Base-by-base conservation (phyloP, 2,329 filamentous ascomycete species). In the Colletotrichum spinosum region DNA sequence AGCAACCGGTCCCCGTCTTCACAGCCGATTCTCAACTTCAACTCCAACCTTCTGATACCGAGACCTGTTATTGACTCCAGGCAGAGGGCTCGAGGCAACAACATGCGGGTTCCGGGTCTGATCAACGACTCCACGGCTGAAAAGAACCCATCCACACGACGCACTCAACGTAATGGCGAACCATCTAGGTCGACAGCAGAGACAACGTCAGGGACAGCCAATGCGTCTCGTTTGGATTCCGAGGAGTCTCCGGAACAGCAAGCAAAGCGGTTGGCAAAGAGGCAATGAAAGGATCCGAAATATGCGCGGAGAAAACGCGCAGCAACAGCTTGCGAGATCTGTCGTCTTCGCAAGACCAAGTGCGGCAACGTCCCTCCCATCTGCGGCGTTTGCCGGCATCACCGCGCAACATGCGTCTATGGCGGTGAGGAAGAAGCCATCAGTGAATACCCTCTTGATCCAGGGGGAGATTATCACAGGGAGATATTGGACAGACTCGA, bases 331-430 rank as follows among this genome's bases (percentile, higher is more conserved):
- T 63, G 63, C 48, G 39, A 62, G 9, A 62, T 66, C n/a, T 66
- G 58, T 13, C 58, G 63, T 25, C 42, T 67, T 3, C 59, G 59
- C 37, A 67, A 67, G 11, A 63, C 64, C 9, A 58, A 60, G 12
- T 54, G 41, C 50, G 57, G 53, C 2, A 53, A 54, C 17, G 41
- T 17, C 6, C 49, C 34, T 12, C 49, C 54, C 11, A 13, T 49
- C 4, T 70, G 65, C 59, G 56, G 64, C 17, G 60, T 48, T 42
- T 64, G 61, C 48, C 39, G 35, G 2, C 65, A 42, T 12, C 61
- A 65, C 15, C 25, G 45, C 11, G 65, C 61, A 1, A 58, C 11
- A 1, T 67, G 65, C 5, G 38, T 67, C 37, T 67, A 67, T 10
- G 56, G 54, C 17, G 17, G 17, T 17, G 44, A 44, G 34, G 17